These are phyloP conservation scores for Ilex aquifolium DNA, from an alignment of 257 asterid species.

Conservation along the genomic window DNA sequence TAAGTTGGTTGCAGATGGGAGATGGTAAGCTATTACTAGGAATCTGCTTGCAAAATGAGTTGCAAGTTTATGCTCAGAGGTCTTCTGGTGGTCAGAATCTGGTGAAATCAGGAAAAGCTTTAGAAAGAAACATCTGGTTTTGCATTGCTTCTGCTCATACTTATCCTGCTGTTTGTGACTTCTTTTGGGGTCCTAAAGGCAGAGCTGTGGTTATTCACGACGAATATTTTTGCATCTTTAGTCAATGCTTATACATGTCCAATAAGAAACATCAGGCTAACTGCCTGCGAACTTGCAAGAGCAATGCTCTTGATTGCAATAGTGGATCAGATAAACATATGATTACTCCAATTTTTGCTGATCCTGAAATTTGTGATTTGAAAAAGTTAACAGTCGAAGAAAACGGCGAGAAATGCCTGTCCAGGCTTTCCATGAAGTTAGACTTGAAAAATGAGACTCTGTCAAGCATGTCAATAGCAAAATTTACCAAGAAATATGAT, in stretches of 20 bases:
- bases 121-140: conserved; percentile 59
- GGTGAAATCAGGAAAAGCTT: conserved; percentile 45
- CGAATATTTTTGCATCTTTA: conserved; percentile 61
- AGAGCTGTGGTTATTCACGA: conserved; percentile 54
- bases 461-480: conserved; percentile 23
- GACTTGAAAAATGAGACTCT: conserved; percentile 23
- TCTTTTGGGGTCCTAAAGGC: conserved; percentile 93
- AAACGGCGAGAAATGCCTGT: conserved; percentile 20
- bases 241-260: conserved; percentile 42
- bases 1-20: conserved; percentile 72
- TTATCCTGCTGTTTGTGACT: conserved; percentile 49
- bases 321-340: conserved; percentile 21
- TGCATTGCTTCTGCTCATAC: conserved; percentile 59
- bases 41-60: conserved; percentile 60
- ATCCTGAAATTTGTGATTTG: conserved; percentile 19
- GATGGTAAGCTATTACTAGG: conserved; percentile 76
- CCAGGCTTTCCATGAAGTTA: conserved; percentile 26
- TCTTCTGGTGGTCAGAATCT: conserved; percentile 59
- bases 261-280: conserved; percentile 20
- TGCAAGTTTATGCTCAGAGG: conserved; percentile 53
- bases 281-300: conserved; percentile 10
- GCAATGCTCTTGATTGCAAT: conserved; percentile 15
- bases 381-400: conserved; percentile 14
- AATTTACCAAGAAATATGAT: conserved; percentile 21
- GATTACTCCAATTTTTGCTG: conserved; percentile 20